Conservation (phyloP, 2,329 filamentous ascomycete genomes). For the Bipolaris zeicola region DNA sequence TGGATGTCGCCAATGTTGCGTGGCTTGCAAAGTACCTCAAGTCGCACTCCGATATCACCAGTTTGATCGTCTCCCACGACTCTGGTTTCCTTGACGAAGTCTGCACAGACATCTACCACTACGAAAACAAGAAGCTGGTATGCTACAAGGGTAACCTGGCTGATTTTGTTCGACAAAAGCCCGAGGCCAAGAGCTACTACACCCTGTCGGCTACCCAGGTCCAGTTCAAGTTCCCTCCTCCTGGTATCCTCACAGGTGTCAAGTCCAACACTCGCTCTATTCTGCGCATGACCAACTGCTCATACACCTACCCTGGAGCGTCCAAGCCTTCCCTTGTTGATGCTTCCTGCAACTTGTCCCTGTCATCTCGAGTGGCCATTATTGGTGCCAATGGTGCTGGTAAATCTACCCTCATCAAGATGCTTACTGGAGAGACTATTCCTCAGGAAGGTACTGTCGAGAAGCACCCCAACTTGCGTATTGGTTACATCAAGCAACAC, state of each 20-base stretch:
- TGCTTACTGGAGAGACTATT: slow-evolving; percentile 90
- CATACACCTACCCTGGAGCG: slow-evolving; percentile 90
- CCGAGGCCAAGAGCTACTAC: slow-evolving; percentile 98
- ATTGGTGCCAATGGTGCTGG: slow-evolving; percentile 97
- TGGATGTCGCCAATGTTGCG: slow-evolving; percentile 94
- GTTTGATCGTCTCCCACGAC: slow-evolving; percentile 97
- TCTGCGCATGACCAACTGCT: slow-evolving; percentile 89
- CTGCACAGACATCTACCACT: slow-evolving; percentile 98
- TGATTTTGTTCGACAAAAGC: slow-evolving; percentile 84
- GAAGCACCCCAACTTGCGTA: slow-evolving; percentile 98
- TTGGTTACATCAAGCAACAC: slow-evolving; percentile 99
- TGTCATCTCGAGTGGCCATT: slow-evolving; percentile 93
- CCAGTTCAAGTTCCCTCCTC: slow-evolving; percentile 97
- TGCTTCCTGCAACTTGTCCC: slow-evolving; percentile 82
- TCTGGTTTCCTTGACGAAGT: slow-evolving; percentile 96
- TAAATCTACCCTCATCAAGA: slow-evolving; percentile 97
- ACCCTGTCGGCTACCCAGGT: slow-evolving; percentile 86
- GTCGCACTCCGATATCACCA: slow-evolving; percentile 94
- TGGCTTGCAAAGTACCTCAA: slow-evolving; percentile 97
- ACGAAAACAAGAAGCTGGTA: slow-evolving; percentile 94
- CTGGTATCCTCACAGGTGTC: slow-evolving; percentile 91
- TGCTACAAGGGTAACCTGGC: slow-evolving; percentile 83
- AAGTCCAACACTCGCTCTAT: slow-evolving; percentile 95
- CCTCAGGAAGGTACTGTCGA: slow-evolving; percentile 85
- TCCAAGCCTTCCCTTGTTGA: slow-evolving; percentile 85